phyloP scores from a whole-genome alignment of 495 filamentous ascomycete genomes.

The Oidiodendron maius region DNA sequence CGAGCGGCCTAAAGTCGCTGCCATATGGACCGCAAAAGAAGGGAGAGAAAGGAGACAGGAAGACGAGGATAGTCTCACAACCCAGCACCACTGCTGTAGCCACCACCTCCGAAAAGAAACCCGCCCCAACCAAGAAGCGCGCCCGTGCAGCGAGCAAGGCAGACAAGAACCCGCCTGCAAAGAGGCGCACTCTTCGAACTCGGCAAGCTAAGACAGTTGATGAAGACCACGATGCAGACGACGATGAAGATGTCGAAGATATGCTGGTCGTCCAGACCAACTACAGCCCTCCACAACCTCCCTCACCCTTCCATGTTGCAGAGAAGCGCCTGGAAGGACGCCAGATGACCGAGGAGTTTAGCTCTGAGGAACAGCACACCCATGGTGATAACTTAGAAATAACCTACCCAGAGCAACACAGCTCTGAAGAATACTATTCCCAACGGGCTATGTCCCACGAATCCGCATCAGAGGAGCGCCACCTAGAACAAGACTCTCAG shows the following conservation, averaged over 20 bases:
- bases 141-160: neutral
- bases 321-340: too few species aligned
- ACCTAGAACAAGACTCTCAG: too few species aligned
- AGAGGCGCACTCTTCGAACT: neutral
- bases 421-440: neutral
- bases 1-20: slow-evolving; percentile 2
- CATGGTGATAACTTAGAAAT: too few species aligned
- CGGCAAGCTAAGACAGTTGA: neutral
- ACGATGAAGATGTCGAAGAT: neutral
- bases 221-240: neutral
- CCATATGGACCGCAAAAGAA: neutral
- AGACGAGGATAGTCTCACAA: neutral
- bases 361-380: too few species aligned
- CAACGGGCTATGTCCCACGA: too few species aligned
- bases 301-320: neutral
- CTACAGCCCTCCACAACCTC: neutral
- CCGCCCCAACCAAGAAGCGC: neutral
- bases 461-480: too few species aligned
- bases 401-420: neutral
- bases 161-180: neutral
- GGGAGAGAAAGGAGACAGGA: neutral
- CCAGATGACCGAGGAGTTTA: too few species aligned
- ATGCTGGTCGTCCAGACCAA: neutral
- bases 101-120: neutral
- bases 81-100: too few species aligned